Evolutionary conservation across 257 asterid genomes (phyloP), one percentile per base, ranked within the genome.

Genomic region (Linaria vulgaris): DNA sequence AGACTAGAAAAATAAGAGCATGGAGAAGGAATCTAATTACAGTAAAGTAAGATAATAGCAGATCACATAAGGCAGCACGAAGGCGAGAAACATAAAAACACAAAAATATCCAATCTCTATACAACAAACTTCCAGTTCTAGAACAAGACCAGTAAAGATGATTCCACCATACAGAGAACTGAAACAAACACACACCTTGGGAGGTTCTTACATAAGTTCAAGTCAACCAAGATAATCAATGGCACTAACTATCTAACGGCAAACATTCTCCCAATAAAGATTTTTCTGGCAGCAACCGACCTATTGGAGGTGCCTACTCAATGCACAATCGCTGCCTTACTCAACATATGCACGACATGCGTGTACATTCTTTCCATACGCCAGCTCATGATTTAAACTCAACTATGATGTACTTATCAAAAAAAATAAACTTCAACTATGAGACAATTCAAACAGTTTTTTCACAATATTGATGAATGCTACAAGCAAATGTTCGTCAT

Each of bases 1-100:
- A 23, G 11, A 57, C 45, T 14, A 16, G n/a, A 8, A 39, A 30
- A 62, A 51, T 31, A 37, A 12, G 11, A 23, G 39, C 31, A 70
- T 55, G 46, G 60, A 71, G 50, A 60, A 16, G 21, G 49, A 17
- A 46, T 17, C 19, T 14, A 27, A 19, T 66, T 53, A 37, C 59
- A 46, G 30, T 34, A 31, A 34, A 47, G 60, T 48, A 63, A 55
- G 37, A 13, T 12, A 66, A 59, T 19, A 20, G 24, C 45, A 34
- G 48, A n/a, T 24, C 44, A 63, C 34, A 63, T 23, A 41, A 66
- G 39, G 61, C 22, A 30, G 72, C 68, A 10, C 0, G 0, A 10
- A 22, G 16, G 31, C 15, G 43, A 38, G 60, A 51, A 47, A 44
- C 27, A 44, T 5, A 34, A 47, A 7, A 31, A 30, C 17, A 41